These are phyloP conservation scores for Nothomitra cinnamomea DNA, from an alignment of 2,329 filamentous ascomycete species.

Conservation along the genomic window DNA sequence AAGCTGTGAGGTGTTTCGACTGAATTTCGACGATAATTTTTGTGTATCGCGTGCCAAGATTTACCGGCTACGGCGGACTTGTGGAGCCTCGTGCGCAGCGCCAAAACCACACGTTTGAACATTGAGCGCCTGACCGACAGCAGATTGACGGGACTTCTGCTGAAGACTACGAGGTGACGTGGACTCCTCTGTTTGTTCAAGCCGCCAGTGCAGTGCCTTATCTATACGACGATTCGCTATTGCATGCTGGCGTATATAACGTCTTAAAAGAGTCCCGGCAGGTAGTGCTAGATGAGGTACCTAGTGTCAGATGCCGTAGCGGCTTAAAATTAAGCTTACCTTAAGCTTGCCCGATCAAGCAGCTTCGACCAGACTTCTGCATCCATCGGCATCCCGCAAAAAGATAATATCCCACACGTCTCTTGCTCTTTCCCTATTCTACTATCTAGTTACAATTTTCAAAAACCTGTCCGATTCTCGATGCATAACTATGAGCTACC, in stretches of 20 bases:
- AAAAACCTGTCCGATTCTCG: neutral
- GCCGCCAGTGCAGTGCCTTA: no score
- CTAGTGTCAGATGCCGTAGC: neutral
- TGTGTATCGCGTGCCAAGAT: neutral
- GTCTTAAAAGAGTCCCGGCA: no score
- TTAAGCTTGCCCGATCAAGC: neutral
- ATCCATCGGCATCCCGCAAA: neutral
- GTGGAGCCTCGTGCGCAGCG: neutral
- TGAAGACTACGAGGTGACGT: no score
- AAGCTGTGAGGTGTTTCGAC: neutral
- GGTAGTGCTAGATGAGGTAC: no score
- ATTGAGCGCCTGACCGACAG: no score
- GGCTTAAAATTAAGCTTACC: neutral
- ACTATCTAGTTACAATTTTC: no score
- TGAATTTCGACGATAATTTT: neutral
- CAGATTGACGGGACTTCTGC: no score
- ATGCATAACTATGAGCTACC: constrained; percentile 3
- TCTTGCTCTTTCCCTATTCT: no score
- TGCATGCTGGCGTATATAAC: no score
- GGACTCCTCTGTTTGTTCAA: no score
- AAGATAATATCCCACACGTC: neutral
- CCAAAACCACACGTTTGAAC: neutral
- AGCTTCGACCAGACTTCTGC: neutral
- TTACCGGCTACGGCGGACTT: neutral
- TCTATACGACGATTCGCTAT: no score